Evolutionary conservation across 108 stramenopile species (phyloP).

Genomic region (Nannochloropsis oceanica): DNA sequence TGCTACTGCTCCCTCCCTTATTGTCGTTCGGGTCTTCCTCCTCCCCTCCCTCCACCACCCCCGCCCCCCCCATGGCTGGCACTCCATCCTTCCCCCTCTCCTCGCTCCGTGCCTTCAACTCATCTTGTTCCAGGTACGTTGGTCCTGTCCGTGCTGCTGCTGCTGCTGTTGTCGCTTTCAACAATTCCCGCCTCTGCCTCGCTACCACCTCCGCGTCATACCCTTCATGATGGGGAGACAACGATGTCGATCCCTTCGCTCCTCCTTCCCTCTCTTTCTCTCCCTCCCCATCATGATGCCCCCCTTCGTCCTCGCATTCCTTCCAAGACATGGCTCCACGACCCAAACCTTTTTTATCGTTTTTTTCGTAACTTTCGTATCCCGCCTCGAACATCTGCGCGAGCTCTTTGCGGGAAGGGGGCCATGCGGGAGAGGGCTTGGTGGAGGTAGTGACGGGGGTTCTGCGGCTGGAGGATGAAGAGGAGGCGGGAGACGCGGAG

Average conservation of each 20-base stretch:
- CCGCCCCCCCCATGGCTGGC: not conserved
- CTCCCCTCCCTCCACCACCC: not conserved
- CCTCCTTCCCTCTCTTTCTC: not conserved
- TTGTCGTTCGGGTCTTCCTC: not conserved
- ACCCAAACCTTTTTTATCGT: not conserved
- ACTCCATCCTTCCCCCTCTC: not conserved
- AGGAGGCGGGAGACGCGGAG: not conserved
- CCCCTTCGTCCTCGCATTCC: not conserved
- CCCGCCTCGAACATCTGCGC: not conserved
- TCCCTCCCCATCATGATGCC: not conserved
- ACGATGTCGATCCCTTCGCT: not conserved
- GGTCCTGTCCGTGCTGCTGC: not conserved
- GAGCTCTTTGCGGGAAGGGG: not conserved
- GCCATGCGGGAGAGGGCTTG: not conserved
- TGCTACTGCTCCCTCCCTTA: not conserved
- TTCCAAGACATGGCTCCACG: not conserved
- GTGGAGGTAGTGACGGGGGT: too few species aligned
- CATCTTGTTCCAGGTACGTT: not conserved
- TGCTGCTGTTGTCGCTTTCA: not conserved
- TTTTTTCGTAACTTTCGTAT: not conserved
- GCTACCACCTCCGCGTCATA: not conserved
- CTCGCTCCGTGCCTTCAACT: not conserved
- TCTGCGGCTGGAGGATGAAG: not conserved
- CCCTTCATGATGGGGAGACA: not conserved
- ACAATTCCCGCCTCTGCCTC: not conserved